Percentiles rank a stretch among this genome's conserved stretches.
phyloP scores from a whole-genome alignment of 2,329 filamentous ascomycete species.

The Botrytis fragariae region DNA sequence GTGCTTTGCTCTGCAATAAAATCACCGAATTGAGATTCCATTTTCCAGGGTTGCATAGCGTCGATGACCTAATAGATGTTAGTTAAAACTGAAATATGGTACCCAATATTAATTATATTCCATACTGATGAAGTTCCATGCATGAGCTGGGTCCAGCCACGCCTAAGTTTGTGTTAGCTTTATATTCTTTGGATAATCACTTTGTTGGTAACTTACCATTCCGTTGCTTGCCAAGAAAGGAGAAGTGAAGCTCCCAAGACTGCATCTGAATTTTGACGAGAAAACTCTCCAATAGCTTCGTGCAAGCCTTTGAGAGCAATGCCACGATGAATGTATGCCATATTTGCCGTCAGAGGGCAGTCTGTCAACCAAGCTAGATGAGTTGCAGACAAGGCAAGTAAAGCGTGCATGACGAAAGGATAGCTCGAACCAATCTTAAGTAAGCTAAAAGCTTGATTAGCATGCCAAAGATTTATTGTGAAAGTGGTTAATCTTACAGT shows the following conservation, averaged over 20 bases:
- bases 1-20: slow-evolving; percentile 79
- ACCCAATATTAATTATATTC: slow-evolving; percentile 26
- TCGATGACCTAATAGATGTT: slow-evolving; percentile 66
- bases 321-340: slow-evolving; percentile 86
- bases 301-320: slow-evolving; percentile 84
- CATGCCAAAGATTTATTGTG: neutral
- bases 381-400: slow-evolving; percentile 91
- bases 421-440: slow-evolving; percentile 78
- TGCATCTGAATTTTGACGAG: slow-evolving; percentile 81
- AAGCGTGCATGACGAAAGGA: slow-evolving; percentile 88
- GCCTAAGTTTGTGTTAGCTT: slow-evolving; percentile 54
- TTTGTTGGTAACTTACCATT: slow-evolving; percentile 68
- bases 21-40: slow-evolving; percentile 81
- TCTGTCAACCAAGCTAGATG: slow-evolving; percentile 88
- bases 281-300: slow-evolving; percentile 82
- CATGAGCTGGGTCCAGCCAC: slow-evolving; percentile 89
- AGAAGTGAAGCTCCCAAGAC: slow-evolving; percentile 88
- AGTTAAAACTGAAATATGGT: slow-evolving; percentile 28
- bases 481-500: slow-evolving; percentile 60
- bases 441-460: slow-evolving; percentile 52
- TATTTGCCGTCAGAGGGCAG: slow-evolving; percentile 79
- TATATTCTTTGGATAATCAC: slow-evolving; percentile 29
- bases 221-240: slow-evolving; percentile 91
- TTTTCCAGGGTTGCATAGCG: slow-evolving; percentile 88
- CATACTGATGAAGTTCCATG: slow-evolving; percentile 85